phyloP scores from a whole-genome alignment of 2,329 filamentous ascomycete species.

The Sclerotinia spermophila region DNA sequence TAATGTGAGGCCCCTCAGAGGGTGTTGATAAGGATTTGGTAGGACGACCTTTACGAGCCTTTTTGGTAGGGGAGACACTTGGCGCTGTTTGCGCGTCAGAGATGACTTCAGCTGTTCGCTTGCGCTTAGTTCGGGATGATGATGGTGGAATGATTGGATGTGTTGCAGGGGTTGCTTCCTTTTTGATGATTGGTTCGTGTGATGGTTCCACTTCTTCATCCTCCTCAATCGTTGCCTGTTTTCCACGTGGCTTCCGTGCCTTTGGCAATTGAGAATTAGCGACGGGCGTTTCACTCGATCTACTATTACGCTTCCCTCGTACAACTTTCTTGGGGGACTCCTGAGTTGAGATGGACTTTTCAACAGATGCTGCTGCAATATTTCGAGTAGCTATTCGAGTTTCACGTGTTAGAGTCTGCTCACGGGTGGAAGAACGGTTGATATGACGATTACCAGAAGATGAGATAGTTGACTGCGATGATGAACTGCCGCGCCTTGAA shows the following conservation, averaged over 20 bases:
- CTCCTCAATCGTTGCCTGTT: constrained; percentile 7
- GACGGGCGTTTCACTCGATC: constrained; percentile 12
- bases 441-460: constrained; percentile 23
- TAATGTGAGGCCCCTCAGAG: not conserved
- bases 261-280: constrained; percentile 12
- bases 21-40: constrained; percentile 6
- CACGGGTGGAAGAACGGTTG: constrained; percentile 21
- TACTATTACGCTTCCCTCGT: constrained; percentile 21
- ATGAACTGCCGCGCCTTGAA: constrained; percentile 27
- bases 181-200: constrained; percentile 14
- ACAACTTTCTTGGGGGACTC: constrained; percentile 7
- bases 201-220: not conserved
- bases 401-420: constrained; percentile 20
- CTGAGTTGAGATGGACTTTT: not conserved
- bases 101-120: constrained; percentile 12
- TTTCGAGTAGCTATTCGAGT: constrained; percentile 14
- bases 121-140: constrained; percentile 20
- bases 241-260: constrained; percentile 18
- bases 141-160: not conserved
- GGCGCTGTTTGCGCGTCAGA: constrained; percentile 2
- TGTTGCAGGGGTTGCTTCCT: constrained; percentile 7
- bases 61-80: constrained; percentile 14
- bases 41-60: constrained; percentile 14
- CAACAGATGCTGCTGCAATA: not conserved
- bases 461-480: constrained; percentile 23